Evolutionary conservation across 208 protist species (phyloP).

Genomic region (Leishmania aethiopica): DNA sequence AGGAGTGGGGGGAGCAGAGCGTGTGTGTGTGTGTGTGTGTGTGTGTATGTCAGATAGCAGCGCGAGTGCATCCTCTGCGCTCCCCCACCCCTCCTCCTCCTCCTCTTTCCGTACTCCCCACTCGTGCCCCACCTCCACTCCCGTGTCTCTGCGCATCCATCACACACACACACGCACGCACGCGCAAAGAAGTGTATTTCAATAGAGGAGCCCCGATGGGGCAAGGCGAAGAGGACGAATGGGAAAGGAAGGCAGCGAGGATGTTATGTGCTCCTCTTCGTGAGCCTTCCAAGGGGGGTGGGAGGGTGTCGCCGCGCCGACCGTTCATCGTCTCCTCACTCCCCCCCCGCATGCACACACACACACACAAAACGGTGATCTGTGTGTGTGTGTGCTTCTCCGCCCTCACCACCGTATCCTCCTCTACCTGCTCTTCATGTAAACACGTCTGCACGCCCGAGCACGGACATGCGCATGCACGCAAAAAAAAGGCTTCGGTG

Average conservation of each 20-base stretch:
- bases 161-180: neutral
- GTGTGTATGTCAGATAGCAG: neutral
- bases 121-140: neutral
- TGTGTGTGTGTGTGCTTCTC: neutral
- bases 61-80: neutral
- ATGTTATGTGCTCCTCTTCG: neutral
- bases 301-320: neutral
- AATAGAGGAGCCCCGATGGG: too few relatives aligned
- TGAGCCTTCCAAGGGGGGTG: too few relatives aligned
- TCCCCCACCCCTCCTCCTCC: neutral
- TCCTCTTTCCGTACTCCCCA: too few relatives aligned
- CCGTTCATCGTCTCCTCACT: neutral
- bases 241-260: neutral
- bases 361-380: neutral
- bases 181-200: neutral
- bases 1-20: too few relatives aligned
- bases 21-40: neutral
- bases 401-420: neutral
- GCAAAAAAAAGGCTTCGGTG: neutral
- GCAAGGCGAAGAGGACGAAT: too few relatives aligned
- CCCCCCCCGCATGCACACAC: neutral
- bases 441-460: neutral
- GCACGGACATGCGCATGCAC: neutral
- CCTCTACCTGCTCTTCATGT: neutral
- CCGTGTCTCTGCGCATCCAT: neutral